Conservation (phyloP, 192 early-diverging fungal species). For the Podila clonocystis region DNA sequence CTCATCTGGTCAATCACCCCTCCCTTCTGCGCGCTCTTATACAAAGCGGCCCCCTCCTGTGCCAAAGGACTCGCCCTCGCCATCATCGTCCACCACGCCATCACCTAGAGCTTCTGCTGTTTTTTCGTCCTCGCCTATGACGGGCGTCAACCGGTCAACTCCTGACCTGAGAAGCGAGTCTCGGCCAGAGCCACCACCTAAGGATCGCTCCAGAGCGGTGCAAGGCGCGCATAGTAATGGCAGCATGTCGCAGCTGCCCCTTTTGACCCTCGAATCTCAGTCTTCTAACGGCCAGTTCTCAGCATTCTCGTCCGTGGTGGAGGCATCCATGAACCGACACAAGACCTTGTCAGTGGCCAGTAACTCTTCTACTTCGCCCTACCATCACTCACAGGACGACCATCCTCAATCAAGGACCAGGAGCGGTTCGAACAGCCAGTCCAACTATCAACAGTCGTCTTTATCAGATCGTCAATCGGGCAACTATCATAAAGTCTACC, state of each 20-base stretch:
- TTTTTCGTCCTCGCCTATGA: conserved; percentile 4
- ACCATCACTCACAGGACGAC: background rate
- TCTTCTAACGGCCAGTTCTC: conserved; percentile 6
- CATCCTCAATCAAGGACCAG: background rate
- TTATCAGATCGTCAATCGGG: conserved; percentile 1
- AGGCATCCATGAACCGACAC: conserved; percentile 23
- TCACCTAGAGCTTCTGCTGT: conserved; percentile 13
- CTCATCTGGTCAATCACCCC: conserved; percentile 8
- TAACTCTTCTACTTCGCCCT: conserved; percentile 8
- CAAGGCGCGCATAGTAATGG: conserved; percentile 1
- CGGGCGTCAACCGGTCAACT: conserved; percentile 4
- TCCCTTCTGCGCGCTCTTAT: conserved; percentile 14
- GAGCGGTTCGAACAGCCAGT: conserved; percentile 9
- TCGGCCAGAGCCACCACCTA: conserved; percentile 30
- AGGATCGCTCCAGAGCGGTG: conserved; percentile 19
- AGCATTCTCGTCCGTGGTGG: conserved; percentile 19
- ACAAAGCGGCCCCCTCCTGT: conserved; percentile 26
- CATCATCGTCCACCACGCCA: conserved; percentile 1
- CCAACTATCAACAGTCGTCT: conserved; percentile 6
- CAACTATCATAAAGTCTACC: conserved; percentile 9
- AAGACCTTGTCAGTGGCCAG: conserved; percentile 13
- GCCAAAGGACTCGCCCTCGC: conserved; percentile 10
- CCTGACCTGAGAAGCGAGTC: conserved; percentile 11
- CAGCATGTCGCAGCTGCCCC: conserved; percentile 16
- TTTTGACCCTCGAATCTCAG: conserved; percentile 27